Base-by-base conservation (phyloP, 192 early-diverging fungal genomes). In the Coemansia sp. region DNA sequence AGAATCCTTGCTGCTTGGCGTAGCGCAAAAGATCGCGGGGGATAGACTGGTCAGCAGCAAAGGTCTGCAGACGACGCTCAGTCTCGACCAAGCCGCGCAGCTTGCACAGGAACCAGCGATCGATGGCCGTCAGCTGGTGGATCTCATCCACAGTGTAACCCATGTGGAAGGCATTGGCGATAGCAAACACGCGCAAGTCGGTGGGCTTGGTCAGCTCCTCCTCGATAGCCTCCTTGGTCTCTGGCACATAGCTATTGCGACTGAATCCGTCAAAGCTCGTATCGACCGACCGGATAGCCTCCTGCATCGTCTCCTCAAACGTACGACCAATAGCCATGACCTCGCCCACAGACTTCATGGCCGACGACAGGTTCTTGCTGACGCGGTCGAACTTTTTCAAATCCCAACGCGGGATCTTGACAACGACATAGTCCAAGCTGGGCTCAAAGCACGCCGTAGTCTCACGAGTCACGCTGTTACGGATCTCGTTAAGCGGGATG, bases 371-470 rank as follows among this genome's bases (percentile, higher is more conserved):
- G 64, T 91, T 91, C 70, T 88, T 95, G 84, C 88, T 90, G 59
- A 99, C 97, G 66, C 92, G 90, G 72, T 91, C 89, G 81, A 99
- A 99, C 89, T 99, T 99, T 66, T 90, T 93, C 74, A 99, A 84
- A 82, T 99, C 97, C 94, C 92, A 94, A 69, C 91, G 88, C 62
- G 91, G 92, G 66, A 93, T 92, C 84, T 93, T 93, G 70, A 89
- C 88, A 58, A 93, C 91, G 26, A 90, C 73, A 70, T 99, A 99
- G 82, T 99, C 97, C 52, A 99, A 86, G 68, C 89, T 91, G 65
- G 97, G 97, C 84, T 99, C 97, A 61, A 99, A 99, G 82, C 95
- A 97, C 23, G 97, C 96, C 62, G 92, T 95, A 9, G 97, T 99
- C 64, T 91, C 91, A 71, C 93, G 94, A 46, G 97, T 99, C 40